Base-by-base conservation (phyloP, 2,329 filamentous ascomycete species). In the Huntiella bhutanensis region DNA sequence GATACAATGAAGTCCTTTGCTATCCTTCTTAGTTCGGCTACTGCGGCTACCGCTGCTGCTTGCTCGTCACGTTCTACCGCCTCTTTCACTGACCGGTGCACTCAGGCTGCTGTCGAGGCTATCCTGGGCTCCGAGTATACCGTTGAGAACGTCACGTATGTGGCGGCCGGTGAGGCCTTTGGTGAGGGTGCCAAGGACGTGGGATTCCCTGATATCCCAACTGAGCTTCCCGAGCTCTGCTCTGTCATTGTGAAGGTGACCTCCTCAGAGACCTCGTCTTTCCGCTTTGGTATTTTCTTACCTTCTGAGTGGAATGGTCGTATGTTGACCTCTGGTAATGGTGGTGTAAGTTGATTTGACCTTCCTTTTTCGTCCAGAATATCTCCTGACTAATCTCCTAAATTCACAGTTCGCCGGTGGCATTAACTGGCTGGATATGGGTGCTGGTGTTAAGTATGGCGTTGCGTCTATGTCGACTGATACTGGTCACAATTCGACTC, bases 381-480 rank as follows among this genome's bases (percentile, higher is more conserved):
- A n/a, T 17, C 45, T 42, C 34, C n/a, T 15, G 10, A 36, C 41
- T 33, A n/a, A 35, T n/a, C 7, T 39, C 13, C 19, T 15, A 4
- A 15, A 13, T 39, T 17, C 7, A 35, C 19, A 47, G 39, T 56
- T 57, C 41, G 55, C 51, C 1, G 60, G 60, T 12, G 57, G 56
- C 19, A 58, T 60, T 51, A 60, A 60, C 50, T 58, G 57, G 52
- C 53, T 54, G 12, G 52, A 52, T 36, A 55, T 55, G 52, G 52
- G 43, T 28, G 40, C 52, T 22, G 52, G 51, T 45, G 49, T 41
- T 17, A 41, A 57, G 19, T 62, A 64, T 46, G 65, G 65, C 6
- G 65, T 64, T 46, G 63, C 63, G 3, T 55, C 60, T 3, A 52
- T 64, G 10, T 62, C 60, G 2, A 67, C 64, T 0, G 64, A 68